Percentiles rank a stretch among this genome's conserved stretches.
phyloP scores from a whole-genome alignment of 176 grass and related monocot genomes.

The Oryza coarctata region DNA sequence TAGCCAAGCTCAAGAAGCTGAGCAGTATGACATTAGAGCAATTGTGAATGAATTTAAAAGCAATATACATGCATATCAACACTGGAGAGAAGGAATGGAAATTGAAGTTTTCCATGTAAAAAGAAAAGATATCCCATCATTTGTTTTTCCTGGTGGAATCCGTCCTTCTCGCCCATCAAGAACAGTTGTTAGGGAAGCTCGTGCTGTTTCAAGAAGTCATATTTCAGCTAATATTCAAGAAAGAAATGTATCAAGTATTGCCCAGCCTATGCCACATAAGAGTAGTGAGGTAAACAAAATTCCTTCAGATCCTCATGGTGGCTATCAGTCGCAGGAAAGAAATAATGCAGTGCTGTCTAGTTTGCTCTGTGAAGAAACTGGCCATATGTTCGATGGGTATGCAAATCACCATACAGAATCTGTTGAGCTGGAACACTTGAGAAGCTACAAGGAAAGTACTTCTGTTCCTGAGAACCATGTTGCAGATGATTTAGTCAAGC shows the following conservation, averaged over 20 bases:
- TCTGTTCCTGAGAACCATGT: slow-evolving; percentile 3
- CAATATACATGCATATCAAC: slow-evolving; percentile 48
- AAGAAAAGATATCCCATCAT: slow-evolving; percentile 64
- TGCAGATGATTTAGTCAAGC: background rate
- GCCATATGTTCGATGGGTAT: slow-evolving; percentile 13
- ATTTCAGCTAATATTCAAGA: slow-evolving; percentile 38
- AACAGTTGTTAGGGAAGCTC: slow-evolving; percentile 11
- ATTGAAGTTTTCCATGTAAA: slow-evolving; percentile 78
- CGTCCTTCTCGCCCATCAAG: slow-evolving; percentile 50
- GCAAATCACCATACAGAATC: slow-evolving; percentile 20
- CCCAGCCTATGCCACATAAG: slow-evolving; percentile 19
- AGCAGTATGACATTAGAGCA: slow-evolving; percentile 79
- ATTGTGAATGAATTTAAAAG: slow-evolving; percentile 71
- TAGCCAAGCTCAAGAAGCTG: slow-evolving; percentile 48
- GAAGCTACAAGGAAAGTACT: background rate
- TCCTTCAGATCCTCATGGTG: background rate
- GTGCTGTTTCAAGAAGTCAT: slow-evolving; percentile 21
- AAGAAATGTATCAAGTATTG: slow-evolving; percentile 9
- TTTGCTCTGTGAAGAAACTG: slow-evolving; percentile 16
- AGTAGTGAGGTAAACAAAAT: slow-evolving; percentile 23
- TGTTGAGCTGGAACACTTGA: background rate
- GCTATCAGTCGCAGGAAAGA: slow-evolving; percentile 19
- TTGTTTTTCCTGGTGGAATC: slow-evolving; percentile 76
- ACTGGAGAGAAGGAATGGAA: slow-evolving; percentile 66
- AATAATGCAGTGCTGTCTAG: background rate